Conservation (phyloP, 73 alveolate species). For the Tetrahymena borealis region DNA sequence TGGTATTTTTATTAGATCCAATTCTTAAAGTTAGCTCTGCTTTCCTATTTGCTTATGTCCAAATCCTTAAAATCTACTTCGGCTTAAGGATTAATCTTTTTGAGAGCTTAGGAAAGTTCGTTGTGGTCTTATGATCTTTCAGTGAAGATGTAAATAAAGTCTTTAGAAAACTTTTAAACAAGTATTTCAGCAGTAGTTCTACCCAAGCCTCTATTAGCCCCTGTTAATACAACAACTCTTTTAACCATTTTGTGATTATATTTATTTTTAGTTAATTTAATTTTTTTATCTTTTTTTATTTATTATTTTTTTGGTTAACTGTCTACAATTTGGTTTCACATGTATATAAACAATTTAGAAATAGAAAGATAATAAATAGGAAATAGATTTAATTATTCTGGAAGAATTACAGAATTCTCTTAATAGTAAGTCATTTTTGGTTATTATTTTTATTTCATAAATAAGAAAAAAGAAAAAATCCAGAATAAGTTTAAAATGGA, state of each 20-base stretch:
- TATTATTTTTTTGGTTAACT: too few relatives aligned
- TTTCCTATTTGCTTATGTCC: neutral
- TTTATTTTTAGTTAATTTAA: too few relatives aligned
- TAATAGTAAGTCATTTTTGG: too few relatives aligned
- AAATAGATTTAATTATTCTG: too few relatives aligned
- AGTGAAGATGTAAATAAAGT: neutral
- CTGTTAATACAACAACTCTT: neutral
- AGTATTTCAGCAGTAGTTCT: neutral
- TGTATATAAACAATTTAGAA: too few relatives aligned
- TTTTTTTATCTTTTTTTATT: too few relatives aligned
- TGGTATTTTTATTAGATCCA: neutral
- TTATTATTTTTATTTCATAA: too few relatives aligned
- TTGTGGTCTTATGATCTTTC: neutral
- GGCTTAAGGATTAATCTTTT: neutral
- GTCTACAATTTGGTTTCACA: too few relatives aligned
- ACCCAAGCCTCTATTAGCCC: neutral
- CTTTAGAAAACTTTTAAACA: neutral
- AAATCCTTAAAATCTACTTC: neutral
- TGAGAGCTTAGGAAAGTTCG: neutral
- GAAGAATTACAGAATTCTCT: too few relatives aligned
- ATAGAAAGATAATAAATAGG: too few relatives aligned
- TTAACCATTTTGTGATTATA: neutral
- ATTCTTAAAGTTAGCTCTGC: neutral
- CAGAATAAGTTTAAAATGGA: too few relatives aligned
- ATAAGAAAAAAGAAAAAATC: too few relatives aligned